Conservation (phyloP, 2,329 filamentous ascomycete genomes). For the Trichophyton verrucosum region DNA sequence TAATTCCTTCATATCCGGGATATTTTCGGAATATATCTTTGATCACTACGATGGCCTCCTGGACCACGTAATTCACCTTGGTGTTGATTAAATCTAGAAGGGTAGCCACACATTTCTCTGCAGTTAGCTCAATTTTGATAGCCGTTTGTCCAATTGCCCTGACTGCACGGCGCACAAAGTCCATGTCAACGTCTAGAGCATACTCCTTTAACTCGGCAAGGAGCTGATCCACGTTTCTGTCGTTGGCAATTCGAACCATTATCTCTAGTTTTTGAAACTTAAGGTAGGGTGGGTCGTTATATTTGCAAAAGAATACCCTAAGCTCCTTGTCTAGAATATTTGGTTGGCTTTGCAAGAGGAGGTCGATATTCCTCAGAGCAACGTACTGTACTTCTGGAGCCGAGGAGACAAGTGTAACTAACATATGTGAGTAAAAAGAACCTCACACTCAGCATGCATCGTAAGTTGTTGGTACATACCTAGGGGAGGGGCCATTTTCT, state of each 20-base stretch:
- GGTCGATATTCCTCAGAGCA: slow-evolving; percentile 86
- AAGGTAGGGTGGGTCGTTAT: slow-evolving; percentile 95
- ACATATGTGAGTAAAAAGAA: slow-evolving; percentile 17
- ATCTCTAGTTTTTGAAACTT: slow-evolving; percentile 97
- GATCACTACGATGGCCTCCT: slow-evolving; percentile 97
- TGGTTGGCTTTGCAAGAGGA: slow-evolving; percentile 87
- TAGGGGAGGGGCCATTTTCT: slow-evolving; percentile 96
- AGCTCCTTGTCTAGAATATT: slow-evolving; percentile 96
- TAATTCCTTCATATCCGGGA: slow-evolving; percentile 94
- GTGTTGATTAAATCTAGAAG: slow-evolving; percentile 88
- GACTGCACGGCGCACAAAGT: slow-evolving; percentile 87
- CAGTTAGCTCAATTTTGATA: slow-evolving; percentile 93
- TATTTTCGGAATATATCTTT: slow-evolving; percentile 98
- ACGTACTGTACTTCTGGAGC: slow-evolving; percentile 97
- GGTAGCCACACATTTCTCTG: slow-evolving; percentile 90
- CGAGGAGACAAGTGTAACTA: slow-evolving; percentile 89
- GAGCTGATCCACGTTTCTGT: slow-evolving; percentile 89
- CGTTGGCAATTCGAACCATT: slow-evolving; percentile 98
- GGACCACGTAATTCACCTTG: slow-evolving; percentile 98
- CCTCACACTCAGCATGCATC: not conserved
- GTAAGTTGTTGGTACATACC: slow-evolving; percentile 43
- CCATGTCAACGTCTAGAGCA: slow-evolving; percentile 96
- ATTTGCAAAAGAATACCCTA: slow-evolving; percentile 98
- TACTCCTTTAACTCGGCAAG: slow-evolving; percentile 94
- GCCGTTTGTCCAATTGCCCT: slow-evolving; percentile 95